Percentiles rank a stretch among this genome's conserved stretches.
Conservation (phyloP, 139 green algal genomes). For the Zygnema circumcarinatum region DNA sequence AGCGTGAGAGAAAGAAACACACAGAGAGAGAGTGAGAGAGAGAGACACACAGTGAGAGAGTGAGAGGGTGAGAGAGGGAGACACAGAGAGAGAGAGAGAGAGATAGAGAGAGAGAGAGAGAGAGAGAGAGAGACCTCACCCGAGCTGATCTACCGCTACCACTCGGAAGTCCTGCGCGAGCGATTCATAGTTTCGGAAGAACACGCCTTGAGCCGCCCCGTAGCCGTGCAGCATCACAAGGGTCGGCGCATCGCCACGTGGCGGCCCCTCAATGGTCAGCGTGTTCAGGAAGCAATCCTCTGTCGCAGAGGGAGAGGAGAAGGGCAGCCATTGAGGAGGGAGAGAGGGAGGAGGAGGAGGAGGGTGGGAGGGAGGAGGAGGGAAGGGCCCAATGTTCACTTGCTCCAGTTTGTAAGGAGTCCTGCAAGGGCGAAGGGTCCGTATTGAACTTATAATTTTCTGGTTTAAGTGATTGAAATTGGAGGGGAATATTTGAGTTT, state of each 20-base stretch:
- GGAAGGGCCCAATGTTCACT: not conserved
- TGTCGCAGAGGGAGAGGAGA: no score
- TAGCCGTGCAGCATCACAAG: conserved; percentile 57
- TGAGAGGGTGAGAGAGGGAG: no score
- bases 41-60: no score
- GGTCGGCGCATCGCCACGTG: conserved; percentile 23
- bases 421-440: not conserved
- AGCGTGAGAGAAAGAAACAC: no score
- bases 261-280: conserved; percentile 52
- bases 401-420: not conserved
- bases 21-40: no score
- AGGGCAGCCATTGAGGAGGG: not conserved
- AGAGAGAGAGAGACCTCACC: conserved; percentile 4
- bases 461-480: no score
- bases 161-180: conserved; percentile 46
- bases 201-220: conserved; percentile 48
- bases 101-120: not conserved
- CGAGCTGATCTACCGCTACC: conserved; percentile 49
- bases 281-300: conserved; percentile 35
- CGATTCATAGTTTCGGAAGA: conserved; percentile 52
- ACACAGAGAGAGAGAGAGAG: not conserved
- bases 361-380: no score
- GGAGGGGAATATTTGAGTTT: no score
- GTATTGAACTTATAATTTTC: not conserved
- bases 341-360: not conserved